phyloP scores from a whole-genome alignment of 2,329 filamentous ascomycete genomes.

The Pleomassaria siparia region DNA sequence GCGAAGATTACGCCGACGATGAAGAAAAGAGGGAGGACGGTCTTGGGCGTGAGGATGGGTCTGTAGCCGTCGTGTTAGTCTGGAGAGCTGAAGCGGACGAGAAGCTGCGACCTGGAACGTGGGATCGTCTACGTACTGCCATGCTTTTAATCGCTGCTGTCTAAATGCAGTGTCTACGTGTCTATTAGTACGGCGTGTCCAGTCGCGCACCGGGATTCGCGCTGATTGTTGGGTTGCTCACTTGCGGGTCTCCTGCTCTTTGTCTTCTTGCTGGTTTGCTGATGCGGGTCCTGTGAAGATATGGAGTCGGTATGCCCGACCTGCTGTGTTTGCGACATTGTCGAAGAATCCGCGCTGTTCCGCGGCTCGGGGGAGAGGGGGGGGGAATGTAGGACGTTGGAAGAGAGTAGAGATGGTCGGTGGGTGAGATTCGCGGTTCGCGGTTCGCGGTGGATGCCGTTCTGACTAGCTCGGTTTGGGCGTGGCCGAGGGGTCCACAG shows the following conservation, averaged over 20 bases:
- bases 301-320: conserved; percentile 48
- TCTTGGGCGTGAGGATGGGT: conserved; percentile 93
- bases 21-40: conserved; percentile 88
- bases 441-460: conserved; percentile 7
- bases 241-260: conserved; percentile 92
- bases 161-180: conserved; percentile 86
- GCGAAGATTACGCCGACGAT: conserved; percentile 88
- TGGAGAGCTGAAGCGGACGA: not conserved
- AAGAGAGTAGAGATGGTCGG: conserved; percentile 15
- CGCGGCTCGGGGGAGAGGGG: conserved; percentile 21
- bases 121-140: conserved; percentile 74
- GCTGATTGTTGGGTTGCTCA: conserved; percentile 53
- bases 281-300: conserved; percentile 45
- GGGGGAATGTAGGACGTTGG: conserved; percentile 8
- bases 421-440: conserved; percentile 17
- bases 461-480: conserved; percentile 26
- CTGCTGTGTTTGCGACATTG: conserved; percentile 51
- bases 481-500: conserved; percentile 7
- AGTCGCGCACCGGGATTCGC: conserved; percentile 5
- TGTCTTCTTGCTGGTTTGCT: conserved; percentile 58
- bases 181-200: conserved; percentile 21
- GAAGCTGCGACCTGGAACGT: not conserved
- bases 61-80: conserved; percentile 55
- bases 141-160: conserved; percentile 95
- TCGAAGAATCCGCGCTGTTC: conserved; percentile 32